Evolutionary conservation across 306 rosid species (phyloP).

Genomic region (Fragaria vesca): DNA sequence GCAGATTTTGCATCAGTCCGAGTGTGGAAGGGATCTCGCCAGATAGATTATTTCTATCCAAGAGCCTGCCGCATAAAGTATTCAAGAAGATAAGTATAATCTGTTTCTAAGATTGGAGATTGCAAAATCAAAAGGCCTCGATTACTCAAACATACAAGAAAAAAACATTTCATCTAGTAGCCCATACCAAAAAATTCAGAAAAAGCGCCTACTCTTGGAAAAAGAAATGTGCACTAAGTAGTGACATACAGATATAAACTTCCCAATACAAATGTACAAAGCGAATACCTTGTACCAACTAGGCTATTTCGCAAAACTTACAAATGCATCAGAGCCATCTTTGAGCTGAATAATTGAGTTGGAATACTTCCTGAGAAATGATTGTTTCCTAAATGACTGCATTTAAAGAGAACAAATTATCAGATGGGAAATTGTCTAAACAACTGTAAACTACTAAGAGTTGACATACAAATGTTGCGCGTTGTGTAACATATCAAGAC

Average conservation of each 20-base stretch:
- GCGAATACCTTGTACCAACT: neutral
- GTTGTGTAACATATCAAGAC: conserved; percentile 29
- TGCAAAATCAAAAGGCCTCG: neutral
- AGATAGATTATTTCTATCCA: conserved; percentile 45
- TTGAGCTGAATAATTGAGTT: conserved; percentile 50
- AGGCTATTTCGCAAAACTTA: conserved; percentile 32
- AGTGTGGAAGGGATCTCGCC: conserved; percentile 60
- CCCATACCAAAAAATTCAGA: neutral
- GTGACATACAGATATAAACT: neutral
- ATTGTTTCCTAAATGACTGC: conserved; percentile 63
- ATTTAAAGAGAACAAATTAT: neutral
- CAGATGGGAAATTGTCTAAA: neutral
- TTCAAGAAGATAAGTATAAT: neutral
- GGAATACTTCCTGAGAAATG: conserved; percentile 46
- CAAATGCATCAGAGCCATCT: conserved; percentile 56
- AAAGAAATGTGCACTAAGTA: neutral
- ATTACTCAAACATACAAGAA: neutral
- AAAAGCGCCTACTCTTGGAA: neutral
- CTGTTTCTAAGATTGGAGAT: neutral
- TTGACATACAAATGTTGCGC: conserved; percentile 43
- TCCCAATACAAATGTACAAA: no score
- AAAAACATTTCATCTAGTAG: neutral
- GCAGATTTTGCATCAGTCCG: conserved; percentile 44
- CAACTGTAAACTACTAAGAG: neutral
- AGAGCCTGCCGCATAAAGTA: conserved; percentile 42